These are phyloP conservation scores for Verticillium zaregamsianum DNA, from an alignment of 2,329 filamentous ascomycete genomes.

Conservation along the genomic window DNA sequence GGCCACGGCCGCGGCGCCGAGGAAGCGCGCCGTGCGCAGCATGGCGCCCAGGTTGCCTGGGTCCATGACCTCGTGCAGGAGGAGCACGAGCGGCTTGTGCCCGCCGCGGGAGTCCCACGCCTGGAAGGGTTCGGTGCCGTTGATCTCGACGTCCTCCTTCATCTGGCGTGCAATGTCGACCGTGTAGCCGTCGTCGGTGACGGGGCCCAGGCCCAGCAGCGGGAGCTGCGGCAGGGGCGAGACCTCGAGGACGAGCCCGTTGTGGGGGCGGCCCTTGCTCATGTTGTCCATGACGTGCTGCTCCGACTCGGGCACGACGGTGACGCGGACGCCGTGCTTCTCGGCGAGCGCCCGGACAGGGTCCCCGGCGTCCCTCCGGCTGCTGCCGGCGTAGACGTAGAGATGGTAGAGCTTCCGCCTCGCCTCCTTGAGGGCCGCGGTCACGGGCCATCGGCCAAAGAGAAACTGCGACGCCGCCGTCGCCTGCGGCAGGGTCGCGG, in stretches of 20 bases:
- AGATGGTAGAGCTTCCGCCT: conserved; percentile 77
- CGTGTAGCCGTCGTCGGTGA: conserved; percentile 50
- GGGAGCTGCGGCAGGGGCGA: conserved; percentile 75
- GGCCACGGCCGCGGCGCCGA: conserved; percentile 82
- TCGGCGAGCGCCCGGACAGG: conserved; percentile 47
- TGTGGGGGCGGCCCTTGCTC: conserved; percentile 79
- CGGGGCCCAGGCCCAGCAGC: conserved; percentile 50
- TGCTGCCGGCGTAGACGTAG: conserved; percentile 65
- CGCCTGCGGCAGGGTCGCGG: conserved; percentile 49
- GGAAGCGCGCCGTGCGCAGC: conserved; percentile 80
- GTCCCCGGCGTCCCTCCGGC: conserved; percentile 44
- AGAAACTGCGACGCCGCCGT: conserved; percentile 89
- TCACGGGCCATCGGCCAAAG: conserved; percentile 78
- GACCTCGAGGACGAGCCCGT: conserved; percentile 82
- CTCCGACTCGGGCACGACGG: conserved; percentile 55
- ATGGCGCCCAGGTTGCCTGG: conserved; percentile 89
- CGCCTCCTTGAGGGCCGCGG: conserved; percentile 65
- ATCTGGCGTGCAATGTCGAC: conserved; percentile 64
- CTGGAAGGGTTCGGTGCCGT: conserved; percentile 59
- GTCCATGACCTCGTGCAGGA: conserved; percentile 75
- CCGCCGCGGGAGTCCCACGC: conserved; percentile 25
- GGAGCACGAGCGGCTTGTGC: conserved; percentile 66
- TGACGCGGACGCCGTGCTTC: conserved; percentile 47
- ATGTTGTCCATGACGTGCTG: conserved; percentile 76
- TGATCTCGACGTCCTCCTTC: conserved; percentile 68